These are phyloP conservation scores for Leccinum boreale DNA, from an alignment of 768 basidiomycete genomes.

Conservation along the genomic window DNA sequence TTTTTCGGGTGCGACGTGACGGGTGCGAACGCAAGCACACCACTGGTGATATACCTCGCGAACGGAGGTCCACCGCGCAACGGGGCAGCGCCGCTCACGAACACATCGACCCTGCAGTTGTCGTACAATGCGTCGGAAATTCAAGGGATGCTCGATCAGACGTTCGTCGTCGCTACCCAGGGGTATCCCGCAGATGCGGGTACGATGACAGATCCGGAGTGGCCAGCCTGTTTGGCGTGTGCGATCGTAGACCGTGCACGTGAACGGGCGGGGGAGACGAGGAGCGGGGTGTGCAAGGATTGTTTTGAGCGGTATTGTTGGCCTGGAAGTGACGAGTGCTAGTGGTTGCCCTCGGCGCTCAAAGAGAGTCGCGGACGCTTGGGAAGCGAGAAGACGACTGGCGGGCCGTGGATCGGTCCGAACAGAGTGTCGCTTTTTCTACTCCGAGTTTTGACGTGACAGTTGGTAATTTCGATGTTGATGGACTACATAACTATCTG, in stretches of 20 bases:
- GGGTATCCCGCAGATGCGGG: conserved; percentile 33
- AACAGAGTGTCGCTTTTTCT: background rate
- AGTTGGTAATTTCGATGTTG: background rate
- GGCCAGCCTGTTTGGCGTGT: conserved; percentile 50
- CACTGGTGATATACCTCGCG: conserved; percentile 58
- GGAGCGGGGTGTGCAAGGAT: conserved; percentile 30
- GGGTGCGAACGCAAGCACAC: conserved; percentile 31
- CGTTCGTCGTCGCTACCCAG: conserved; percentile 42
- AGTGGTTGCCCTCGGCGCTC: background rate
- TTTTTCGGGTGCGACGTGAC: conserved; percentile 45
- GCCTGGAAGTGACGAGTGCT: conserved; percentile 9
- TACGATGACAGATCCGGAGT: conserved; percentile 36
- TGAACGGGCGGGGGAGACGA: conserved; percentile 16
- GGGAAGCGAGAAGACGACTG: background rate
- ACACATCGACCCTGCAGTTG: conserved; percentile 40
- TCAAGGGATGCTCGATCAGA: conserved; percentile 45
- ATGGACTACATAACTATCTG: background rate
- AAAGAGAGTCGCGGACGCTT: background rate
- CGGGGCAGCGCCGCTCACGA: conserved; percentile 37
- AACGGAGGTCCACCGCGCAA: conserved; percentile 46
- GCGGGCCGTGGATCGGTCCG: background rate
- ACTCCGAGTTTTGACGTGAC: background rate
- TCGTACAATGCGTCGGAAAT: conserved; percentile 36
- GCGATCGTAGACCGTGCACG: conserved; percentile 48
- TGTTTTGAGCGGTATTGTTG: conserved; percentile 35